A percentile compares a stretch with the other conserved stretches of the same genome.
These are phyloP conservation scores for Nissolia schottii DNA, from an alignment of 306 rosid species.

Conservation along the genomic window DNA sequence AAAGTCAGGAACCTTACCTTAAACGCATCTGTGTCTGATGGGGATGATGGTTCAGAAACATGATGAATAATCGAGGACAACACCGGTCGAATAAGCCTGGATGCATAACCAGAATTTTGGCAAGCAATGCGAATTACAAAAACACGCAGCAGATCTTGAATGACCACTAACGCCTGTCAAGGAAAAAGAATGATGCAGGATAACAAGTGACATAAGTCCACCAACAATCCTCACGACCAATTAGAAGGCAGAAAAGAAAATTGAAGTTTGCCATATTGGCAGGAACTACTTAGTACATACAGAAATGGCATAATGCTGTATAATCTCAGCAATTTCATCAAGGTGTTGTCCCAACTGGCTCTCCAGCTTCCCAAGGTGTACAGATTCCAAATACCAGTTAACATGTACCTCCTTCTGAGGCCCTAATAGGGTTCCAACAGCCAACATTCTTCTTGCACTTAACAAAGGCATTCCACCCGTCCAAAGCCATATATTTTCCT, in stretches of 20 bases:
- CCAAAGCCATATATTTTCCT: constrained; percentile 92
- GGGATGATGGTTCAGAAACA: constrained; percentile 49
- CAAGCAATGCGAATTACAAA: constrained; percentile 66
- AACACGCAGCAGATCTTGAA: constrained; percentile 90
- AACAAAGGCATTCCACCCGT: constrained; percentile 84
- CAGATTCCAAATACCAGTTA: constrained; percentile 88
- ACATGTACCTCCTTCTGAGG: constrained; percentile 70
- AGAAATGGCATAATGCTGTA: constrained; percentile 87
- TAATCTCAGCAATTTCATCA: constrained; percentile 75
- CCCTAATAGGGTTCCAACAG: constrained; percentile 80
- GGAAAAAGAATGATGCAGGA: constrained; percentile 17
- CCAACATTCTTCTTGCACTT: constrained; percentile 76
- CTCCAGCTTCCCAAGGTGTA: constrained; percentile 68
- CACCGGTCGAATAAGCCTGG: constrained; percentile 60
- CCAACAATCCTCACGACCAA: constrained; percentile 8
- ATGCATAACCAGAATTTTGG: constrained; percentile 55
- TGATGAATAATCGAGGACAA: constrained; percentile 52
- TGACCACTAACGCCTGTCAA: constrained; percentile 68
- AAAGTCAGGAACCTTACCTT: constrained; percentile 45
- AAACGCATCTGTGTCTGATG: constrained; percentile 64
- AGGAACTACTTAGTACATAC: constrained; percentile 67
- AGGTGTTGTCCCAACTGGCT: constrained; percentile 72
- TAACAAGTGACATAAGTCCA: background rate
- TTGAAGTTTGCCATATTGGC: constrained; percentile 12
- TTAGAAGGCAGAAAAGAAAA: background rate